phyloP scores from a whole-genome alignment of 73 alveolate genomes.

The Tetrahymena borealis region DNA sequence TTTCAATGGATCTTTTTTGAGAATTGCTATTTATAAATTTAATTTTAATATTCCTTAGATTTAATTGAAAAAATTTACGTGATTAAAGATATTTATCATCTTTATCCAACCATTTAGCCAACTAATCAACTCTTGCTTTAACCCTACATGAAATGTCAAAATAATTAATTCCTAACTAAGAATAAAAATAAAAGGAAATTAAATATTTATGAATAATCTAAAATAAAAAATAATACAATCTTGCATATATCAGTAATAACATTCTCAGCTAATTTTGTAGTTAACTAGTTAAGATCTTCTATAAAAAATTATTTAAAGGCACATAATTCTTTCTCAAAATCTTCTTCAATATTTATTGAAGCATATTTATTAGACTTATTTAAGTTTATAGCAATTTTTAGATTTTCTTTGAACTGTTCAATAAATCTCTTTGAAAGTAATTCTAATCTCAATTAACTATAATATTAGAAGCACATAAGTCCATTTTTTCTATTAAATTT shows the following conservation, averaged over 20 bases:
- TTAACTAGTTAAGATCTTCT: too few species aligned
- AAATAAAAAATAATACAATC: too few species aligned
- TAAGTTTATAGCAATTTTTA: background rate
- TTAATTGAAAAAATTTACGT: background rate
- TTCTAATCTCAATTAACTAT: background rate
- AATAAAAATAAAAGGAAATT: too few species aligned
- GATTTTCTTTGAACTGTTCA: background rate
- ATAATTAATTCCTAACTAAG: background rate
- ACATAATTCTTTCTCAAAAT: too few species aligned
- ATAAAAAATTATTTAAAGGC: too few species aligned
- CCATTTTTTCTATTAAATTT: background rate
- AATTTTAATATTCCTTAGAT: background rate
- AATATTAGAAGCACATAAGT: background rate
- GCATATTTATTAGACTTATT: too few species aligned
- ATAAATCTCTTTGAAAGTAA: background rate
- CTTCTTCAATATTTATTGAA: too few species aligned
- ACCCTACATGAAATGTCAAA: background rate
- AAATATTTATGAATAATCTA: background rate
- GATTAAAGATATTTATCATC: background rate
- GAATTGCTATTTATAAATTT: background rate
- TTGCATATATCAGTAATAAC: too few species aligned
- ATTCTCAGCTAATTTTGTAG: too few species aligned
- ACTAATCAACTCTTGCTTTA: background rate
- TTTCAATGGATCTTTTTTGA: background rate
- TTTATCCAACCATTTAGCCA: background rate